These are phyloP conservation scores for Marvania coccoides DNA, from an alignment of 139 green algal genomes.

Conservation along the genomic window DNA sequence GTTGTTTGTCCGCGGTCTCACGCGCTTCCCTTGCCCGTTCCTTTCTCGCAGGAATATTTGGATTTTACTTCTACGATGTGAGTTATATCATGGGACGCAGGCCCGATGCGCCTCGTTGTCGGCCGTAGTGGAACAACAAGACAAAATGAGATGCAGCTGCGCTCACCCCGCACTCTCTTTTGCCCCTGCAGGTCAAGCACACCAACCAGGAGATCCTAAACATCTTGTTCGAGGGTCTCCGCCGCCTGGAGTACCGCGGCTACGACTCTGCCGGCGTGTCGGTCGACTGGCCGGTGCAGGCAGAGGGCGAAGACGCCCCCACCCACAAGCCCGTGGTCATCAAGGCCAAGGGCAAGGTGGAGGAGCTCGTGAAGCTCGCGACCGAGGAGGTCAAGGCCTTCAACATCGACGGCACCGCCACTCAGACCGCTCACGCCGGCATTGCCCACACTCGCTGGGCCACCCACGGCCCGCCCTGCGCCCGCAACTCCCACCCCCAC, in stretches of 20 bases:
- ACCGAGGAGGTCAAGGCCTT: neutral
- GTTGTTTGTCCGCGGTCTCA: neutral
- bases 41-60: constrained; percentile 20
- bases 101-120: too few relatives aligned
- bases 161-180: neutral
- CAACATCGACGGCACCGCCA: neutral
- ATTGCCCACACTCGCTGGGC: constrained; percentile 99
- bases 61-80: constrained; percentile 35
- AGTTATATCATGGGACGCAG: constrained; percentile 7
- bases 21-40: neutral
- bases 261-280: constrained; percentile 93
- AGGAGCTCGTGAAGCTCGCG: constrained; percentile 51
- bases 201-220: constrained; percentile 72
- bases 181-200: constrained; percentile 30
- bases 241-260: constrained; percentile 93
- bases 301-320: neutral
- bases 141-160: neutral
- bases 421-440: constrained; percentile 59
- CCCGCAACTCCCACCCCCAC: constrained; percentile 87
- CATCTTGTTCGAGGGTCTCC: constrained; percentile 79
- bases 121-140: too few relatives aligned
- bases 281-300: constrained; percentile 47
- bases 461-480: constrained; percentile 84
- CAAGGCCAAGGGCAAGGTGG: constrained; percentile 89
- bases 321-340: constrained; percentile 50